Conservation (phyloP, 441 rosid species). For the Populus hybrid region DNA sequence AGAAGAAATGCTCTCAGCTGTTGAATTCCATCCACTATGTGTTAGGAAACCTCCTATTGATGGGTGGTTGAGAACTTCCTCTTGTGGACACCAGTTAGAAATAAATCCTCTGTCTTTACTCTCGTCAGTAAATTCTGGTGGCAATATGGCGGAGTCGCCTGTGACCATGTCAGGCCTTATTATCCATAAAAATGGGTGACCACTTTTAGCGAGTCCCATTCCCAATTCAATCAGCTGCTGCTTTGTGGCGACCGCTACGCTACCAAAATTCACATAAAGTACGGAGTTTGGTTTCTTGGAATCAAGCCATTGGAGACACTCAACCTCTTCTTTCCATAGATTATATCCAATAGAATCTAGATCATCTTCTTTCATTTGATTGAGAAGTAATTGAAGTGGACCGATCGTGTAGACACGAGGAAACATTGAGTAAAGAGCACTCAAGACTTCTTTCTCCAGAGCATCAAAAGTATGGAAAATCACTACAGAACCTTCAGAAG, state of each 20-base stretch:
- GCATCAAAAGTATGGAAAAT: conserved; percentile 1
- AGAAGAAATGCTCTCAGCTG: conserved; percentile 32
- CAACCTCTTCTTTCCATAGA: background rate
- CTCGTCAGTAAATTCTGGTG: conserved; percentile 32
- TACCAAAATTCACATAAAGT: background rate
- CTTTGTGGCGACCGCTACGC: background rate
- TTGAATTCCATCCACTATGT: conserved; percentile 54
- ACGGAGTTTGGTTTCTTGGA: conserved; percentile 9
- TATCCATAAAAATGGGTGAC: conserved; percentile 41
- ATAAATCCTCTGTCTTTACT: conserved; percentile 36
- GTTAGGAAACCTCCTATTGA: conserved; percentile 43
- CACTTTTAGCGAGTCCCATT: conserved; percentile 45
- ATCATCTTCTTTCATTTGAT: background rate
- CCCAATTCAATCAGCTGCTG: conserved; percentile 43
- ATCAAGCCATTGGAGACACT: conserved; percentile 43
- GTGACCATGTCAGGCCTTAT: conserved; percentile 30
- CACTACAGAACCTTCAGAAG: background rate
- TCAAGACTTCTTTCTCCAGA: background rate
- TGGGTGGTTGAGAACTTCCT: conserved; percentile 37
- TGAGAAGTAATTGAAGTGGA: background rate
- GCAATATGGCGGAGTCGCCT: conserved; percentile 18
- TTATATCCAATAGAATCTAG: background rate
- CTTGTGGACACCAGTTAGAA: conserved; percentile 44
- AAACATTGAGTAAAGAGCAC: background rate
- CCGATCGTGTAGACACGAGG: background rate